phyloP scores from a whole-genome alignment of 1,139 yeast genomes.

The Magnusiomyces ingens region DNA sequence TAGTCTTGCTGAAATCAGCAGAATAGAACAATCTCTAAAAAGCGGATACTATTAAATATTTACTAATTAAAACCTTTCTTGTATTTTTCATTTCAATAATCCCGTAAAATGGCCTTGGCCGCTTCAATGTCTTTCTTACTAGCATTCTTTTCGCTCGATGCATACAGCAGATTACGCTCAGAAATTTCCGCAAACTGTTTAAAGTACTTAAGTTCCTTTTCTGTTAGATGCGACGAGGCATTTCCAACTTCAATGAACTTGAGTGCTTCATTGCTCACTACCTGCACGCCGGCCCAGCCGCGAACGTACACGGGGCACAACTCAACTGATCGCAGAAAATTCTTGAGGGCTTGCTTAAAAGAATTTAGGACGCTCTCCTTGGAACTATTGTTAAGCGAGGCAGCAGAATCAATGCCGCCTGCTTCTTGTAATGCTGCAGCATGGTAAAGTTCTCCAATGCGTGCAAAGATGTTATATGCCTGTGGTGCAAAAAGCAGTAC shows the following conservation, averaged over 20 bases:
- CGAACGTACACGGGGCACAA: constrained; percentile 60
- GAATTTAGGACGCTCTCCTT: constrained; percentile 1
- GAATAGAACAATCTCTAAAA: constrained; percentile 50
- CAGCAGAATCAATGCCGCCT: constrained; percentile 8
- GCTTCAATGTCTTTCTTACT: constrained; percentile 9
- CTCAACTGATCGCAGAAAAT: constrained; percentile 66
- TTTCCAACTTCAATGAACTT: background rate
- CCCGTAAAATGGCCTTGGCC: constrained; percentile 12
- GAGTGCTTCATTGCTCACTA: constrained; percentile 34
- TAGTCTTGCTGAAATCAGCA: constrained; percentile 65
- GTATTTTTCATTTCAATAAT: constrained; percentile 7
- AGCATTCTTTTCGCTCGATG: constrained; percentile 13
- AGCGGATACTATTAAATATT: constrained; percentile 32
- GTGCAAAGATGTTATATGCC: constrained; percentile 65
- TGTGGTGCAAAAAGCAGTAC: constrained; percentile 58
- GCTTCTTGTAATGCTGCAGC: constrained; percentile 18
- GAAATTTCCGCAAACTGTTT: constrained; percentile 10
- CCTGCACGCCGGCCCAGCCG: constrained; percentile 70
- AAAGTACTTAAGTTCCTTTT: constrained; percentile 6
- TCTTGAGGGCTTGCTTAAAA: constrained; percentile 41
- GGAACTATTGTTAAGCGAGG: background rate
- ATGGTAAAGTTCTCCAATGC: constrained; percentile 47
- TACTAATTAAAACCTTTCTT: background rate
- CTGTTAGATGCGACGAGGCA: background rate
- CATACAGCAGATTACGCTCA: constrained; percentile 13